phyloP scores from a whole-genome alignment of 2,329 filamentous ascomycete genomes.

The Cercospora janseana region DNA sequence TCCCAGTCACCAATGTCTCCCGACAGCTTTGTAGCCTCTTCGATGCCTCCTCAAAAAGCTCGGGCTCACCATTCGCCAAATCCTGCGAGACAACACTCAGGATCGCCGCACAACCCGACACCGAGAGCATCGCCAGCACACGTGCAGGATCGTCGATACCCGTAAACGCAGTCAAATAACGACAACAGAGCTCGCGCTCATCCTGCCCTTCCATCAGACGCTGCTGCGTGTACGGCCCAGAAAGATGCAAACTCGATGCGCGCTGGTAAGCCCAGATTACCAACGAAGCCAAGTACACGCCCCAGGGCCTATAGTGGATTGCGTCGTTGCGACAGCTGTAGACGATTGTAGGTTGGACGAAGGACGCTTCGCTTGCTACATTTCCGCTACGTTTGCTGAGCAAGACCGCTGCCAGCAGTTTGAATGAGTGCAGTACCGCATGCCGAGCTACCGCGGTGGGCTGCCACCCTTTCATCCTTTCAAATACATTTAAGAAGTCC shows the following conservation, averaged over 20 bases:
- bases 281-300: constrained; percentile 82
- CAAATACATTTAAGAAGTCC: constrained; percentile 74
- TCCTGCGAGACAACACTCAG: constrained; percentile 75
- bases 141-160: constrained; percentile 67
- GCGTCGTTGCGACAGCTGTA: constrained; percentile 87
- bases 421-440: constrained; percentile 84
- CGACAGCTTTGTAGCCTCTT: constrained; percentile 72
- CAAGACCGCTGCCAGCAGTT: constrained; percentile 77
- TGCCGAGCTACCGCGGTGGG: constrained; percentile 80
- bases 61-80: constrained; percentile 80
- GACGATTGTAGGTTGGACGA: constrained; percentile 18
- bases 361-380: constrained; percentile 38
- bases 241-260: constrained; percentile 45
- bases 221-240: constrained; percentile 25
- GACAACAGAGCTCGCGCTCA: constrained; percentile 21
- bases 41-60: constrained; percentile 81
- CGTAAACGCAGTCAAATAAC: constrained; percentile 24
- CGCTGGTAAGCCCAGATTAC: constrained; percentile 93
- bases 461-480: constrained; percentile 85
- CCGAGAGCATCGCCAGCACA: constrained; percentile 67
- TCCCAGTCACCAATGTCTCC: constrained; percentile 12
- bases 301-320: constrained; percentile 85
- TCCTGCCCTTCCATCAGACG: constrained; percentile 65
- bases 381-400: constrained; percentile 47
- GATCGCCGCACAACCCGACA: constrained; percentile 77